Evolutionary conservation across 305 asterid species (phyloP).

Genomic region (Petunia hybrid): DNA sequence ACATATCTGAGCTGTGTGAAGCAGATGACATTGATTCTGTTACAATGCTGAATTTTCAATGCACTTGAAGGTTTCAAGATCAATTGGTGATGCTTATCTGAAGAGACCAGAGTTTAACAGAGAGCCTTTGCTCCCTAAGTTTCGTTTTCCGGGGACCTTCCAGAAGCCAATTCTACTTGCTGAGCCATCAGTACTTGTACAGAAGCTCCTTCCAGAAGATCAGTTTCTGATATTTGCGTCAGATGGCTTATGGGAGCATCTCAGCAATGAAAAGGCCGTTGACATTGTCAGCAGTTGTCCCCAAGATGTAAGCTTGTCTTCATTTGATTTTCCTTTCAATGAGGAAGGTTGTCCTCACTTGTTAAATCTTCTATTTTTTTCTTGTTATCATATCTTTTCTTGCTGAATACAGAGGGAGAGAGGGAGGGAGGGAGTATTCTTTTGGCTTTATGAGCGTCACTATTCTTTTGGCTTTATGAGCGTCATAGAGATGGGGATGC

Average conservation of each 20-base stretch:
- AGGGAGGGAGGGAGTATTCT: background rate
- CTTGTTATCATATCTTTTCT: conserved; percentile 1
- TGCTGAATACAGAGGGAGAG: background rate
- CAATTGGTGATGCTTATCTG: conserved; percentile 44
- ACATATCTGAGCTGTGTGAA: background rate
- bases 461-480: too few species aligned
- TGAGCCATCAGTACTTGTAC: conserved; percentile 36
- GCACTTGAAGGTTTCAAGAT: conserved; percentile 36
- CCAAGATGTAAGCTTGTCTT: conserved; percentile 56
- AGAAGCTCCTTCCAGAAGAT: conserved; percentile 37
- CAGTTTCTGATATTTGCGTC: conserved; percentile 60
- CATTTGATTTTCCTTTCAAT: background rate
- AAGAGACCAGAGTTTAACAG: conserved; percentile 35
- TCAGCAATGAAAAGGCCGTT: conserved; percentile 78
- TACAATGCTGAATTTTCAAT: background rate
- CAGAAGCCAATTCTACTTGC: conserved; percentile 40
- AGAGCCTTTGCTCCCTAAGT: conserved; percentile 39
- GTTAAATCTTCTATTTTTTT: conserved; percentile 10
- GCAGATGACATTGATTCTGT: background rate
- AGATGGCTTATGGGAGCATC: conserved; percentile 88
- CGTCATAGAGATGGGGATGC: too few species aligned
- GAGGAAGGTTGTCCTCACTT: background rate
- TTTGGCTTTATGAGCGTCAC: too few species aligned
- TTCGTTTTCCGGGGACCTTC: conserved; percentile 36
- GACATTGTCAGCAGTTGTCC: conserved; percentile 70